phyloP scores from a whole-genome alignment of 2,329 filamentous ascomycete genomes.

The Hirsutella thompsonii region DNA sequence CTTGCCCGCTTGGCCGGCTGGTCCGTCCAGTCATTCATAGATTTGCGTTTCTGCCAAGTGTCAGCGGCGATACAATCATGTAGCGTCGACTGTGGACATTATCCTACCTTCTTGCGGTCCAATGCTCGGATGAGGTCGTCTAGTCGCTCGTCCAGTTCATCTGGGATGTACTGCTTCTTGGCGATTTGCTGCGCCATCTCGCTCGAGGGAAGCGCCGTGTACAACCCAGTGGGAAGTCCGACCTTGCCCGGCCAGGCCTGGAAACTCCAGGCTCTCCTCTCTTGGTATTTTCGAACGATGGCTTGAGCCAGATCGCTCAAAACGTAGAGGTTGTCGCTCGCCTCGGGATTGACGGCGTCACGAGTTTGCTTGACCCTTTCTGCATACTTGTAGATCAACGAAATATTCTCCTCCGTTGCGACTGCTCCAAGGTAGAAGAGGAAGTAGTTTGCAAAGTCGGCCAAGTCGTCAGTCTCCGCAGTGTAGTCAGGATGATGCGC shows the following conservation, averaged over 20 bases:
- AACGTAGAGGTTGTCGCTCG: constrained; percentile 68
- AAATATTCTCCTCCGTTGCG: constrained; percentile 75
- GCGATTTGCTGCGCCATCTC: constrained; percentile 74
- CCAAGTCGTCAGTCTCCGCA: constrained; percentile 49
- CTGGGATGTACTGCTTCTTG: constrained; percentile 71
- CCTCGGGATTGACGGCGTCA: constrained; percentile 58
- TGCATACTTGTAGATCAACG: constrained; percentile 80
- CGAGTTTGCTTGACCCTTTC: constrained; percentile 84
- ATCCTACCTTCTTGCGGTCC: constrained; percentile 60
- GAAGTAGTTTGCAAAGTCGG: constrained; percentile 79
- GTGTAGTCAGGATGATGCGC: constrained; percentile 91
- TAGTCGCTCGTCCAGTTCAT: constrained; percentile 61
- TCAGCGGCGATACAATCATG: constrained; percentile 9
- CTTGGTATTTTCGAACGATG: constrained; percentile 74
- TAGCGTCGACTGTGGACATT: background rate
- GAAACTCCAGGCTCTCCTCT: constrained; percentile 73
- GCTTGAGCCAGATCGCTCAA: constrained; percentile 78
- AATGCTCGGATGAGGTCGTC: constrained; percentile 53
- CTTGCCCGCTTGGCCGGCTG: constrained; percentile 25
- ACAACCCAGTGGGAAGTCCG: constrained; percentile 68
- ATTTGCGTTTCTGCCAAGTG: constrained; percentile 41
- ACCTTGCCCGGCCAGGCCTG: constrained; percentile 74
- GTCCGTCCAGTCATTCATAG: constrained; percentile 33
- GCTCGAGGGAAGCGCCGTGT: constrained; percentile 61
- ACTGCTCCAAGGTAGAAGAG: constrained; percentile 77